A percentile compares a stretch with the other conserved stretches of the same genome.
phyloP scores from a whole-genome alignment of 2,329 filamentous ascomycete species.

The Aspergillus carbonarius region DNA sequence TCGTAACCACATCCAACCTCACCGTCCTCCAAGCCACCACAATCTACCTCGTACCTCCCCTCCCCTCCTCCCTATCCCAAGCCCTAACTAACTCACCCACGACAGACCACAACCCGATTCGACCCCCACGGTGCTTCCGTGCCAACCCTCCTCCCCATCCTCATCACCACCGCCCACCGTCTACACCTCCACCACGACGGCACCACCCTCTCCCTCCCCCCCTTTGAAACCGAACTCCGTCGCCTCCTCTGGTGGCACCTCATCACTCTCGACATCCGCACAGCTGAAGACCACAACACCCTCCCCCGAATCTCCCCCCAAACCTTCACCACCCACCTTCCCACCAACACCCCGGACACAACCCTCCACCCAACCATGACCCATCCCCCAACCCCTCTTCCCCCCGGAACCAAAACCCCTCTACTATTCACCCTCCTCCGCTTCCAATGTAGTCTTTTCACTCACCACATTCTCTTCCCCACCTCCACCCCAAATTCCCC shows the following conservation, averaged over 20 bases:
- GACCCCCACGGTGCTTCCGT: conserved; percentile 17
- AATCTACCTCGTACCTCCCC: conserved; percentile 20
- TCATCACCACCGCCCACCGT: conserved; percentile 15
- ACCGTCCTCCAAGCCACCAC: conserved; percentile 21
- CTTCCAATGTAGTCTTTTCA: conserved; percentile 21
- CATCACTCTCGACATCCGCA: conserved; percentile 18
- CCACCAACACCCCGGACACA: conserved; percentile 15
- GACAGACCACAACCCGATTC: conserved; percentile 17
- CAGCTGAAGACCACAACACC: conserved; percentile 14
- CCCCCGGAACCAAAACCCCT: conserved; percentile 17
- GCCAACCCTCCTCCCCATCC: conserved; percentile 7
- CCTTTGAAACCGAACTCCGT: conserved; percentile 22
- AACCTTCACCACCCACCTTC: conserved; percentile 13
- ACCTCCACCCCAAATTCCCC: too few species aligned
- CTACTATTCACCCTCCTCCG: conserved; percentile 25
- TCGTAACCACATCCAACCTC: conserved; percentile 15
- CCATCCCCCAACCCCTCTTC: not conserved
- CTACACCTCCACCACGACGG: conserved; percentile 16
- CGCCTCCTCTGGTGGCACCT: conserved; percentile 29
- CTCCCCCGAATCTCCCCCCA: conserved; percentile 15
- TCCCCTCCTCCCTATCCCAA: not conserved
- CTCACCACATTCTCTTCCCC: conserved; percentile 23
- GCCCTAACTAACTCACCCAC: not conserved
- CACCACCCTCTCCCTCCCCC: not conserved
- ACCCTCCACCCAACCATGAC: conserved; percentile 16